Base-by-base conservation (phyloP, 176 grass and related monocot species). In the Hsuehochloa calcarea region DNA sequence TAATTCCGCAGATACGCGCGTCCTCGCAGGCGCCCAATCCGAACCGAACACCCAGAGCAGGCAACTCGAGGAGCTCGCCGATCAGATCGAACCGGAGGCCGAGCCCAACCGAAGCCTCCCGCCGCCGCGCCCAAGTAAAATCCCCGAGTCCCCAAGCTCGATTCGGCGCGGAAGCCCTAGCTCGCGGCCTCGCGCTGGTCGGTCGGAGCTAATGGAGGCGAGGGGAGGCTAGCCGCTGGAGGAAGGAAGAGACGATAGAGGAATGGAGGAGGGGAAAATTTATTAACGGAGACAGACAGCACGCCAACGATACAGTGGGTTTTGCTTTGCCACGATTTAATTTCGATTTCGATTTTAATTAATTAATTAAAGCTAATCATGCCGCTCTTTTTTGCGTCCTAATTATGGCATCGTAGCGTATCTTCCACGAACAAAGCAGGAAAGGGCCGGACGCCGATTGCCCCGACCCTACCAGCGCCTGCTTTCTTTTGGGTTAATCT, bases 381-480 rank as follows among this genome's bases (percentile, higher is more conserved):
- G 54, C 3, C 20, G n/a, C n/a, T n/a, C n/a, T n/a, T 29, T 60
- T 71, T 55, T 7, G 66, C 56, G 76, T 64, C 27, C 54, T 80
- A 80, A 73, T 72, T 72, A 80, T 72, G 76, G 56, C 84, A 73
- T n/a, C 76, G 76, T 65, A 80, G 76, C 76, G 75, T 86, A 29
- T 52, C 84, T 51, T 86, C 56, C 67, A 86, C 76, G 84, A 68
- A 70, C 40, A 16, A 15, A 25, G 51, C 51, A 37, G 52, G 8
- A 49, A 45, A 35, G 16, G 23, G 13, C 34, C 12, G 17, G 34
- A 15, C 80, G 50, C 29, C 60, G 14, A 22, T 14, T 17, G 68
- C 7, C 7, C 65, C 14, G 25, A 1, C 67, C 8, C 19, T n/a
- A 14, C 17, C 17, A 19, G 38, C 9, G 23, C 68, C 79, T 51